Conservation (phyloP, 2,329 filamentous ascomycete genomes). For the Colletotrichum sp. region DNA sequence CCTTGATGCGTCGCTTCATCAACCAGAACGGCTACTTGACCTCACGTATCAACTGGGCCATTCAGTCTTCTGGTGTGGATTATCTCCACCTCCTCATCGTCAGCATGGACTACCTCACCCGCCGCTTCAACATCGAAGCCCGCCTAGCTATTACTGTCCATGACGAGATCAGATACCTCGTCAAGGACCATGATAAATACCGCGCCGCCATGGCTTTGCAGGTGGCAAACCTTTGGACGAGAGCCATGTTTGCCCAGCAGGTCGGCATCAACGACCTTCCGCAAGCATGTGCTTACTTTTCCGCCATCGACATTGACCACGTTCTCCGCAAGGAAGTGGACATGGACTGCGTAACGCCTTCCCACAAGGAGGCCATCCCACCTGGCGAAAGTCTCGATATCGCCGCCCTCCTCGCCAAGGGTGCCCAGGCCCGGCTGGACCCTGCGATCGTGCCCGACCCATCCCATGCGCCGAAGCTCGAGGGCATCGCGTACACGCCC, state of each 20-base stretch:
- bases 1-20: constrained; percentile 86
- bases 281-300: constrained; percentile 94
- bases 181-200: constrained; percentile 85
- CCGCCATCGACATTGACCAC: constrained; percentile 91
- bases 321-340: constrained; percentile 98
- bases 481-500: constrained; percentile 70
- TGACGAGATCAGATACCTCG: constrained; percentile 95
- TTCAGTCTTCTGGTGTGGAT: constrained; percentile 96
- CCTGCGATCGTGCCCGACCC: constrained; percentile 62
- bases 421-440: constrained; percentile 72
- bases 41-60: constrained; percentile 98
- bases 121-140: constrained; percentile 83
- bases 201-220: constrained; percentile 91
- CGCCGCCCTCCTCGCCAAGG: constrained; percentile 74
- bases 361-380: constrained; percentile 77
- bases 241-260: constrained; percentile 96
- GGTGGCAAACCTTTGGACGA: constrained; percentile 93
- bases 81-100: constrained; percentile 95
- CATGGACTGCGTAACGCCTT: constrained; percentile 95
- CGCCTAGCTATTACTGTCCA: constrained; percentile 94
- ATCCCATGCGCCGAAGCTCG: constrained; percentile 57
- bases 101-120: constrained; percentile 90
- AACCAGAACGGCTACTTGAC: constrained; percentile 93
- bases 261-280: constrained; percentile 95
- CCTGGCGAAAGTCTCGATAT: constrained; percentile 91